Evolutionary conservation across 2,329 filamentous ascomycete species (phyloP).

Genomic region (Scopulariopsis brevicaulis): DNA sequence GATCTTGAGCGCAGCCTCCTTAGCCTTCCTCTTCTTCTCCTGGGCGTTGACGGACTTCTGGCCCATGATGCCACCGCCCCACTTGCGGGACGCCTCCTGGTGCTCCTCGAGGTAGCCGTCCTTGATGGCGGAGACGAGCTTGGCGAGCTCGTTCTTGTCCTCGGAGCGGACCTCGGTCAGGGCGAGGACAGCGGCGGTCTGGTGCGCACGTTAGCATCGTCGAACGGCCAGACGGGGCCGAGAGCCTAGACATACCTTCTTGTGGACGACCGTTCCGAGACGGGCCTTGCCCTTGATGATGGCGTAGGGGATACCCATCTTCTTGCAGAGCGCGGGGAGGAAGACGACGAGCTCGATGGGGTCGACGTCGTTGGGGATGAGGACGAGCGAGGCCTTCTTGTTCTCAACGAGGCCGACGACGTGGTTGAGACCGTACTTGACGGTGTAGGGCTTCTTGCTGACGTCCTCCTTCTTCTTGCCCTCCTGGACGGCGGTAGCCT

Average conservation of each 20-base stretch:
- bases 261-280: conserved; percentile 97
- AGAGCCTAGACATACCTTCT: conserved; percentile 58
- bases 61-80: conserved; percentile 99
- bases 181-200: conserved; percentile 93
- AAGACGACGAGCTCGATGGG: conserved; percentile 99
- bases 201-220: conserved; percentile 7
- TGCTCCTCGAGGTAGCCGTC: conserved; percentile 95
- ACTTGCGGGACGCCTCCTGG: conserved; percentile 82
- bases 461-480: conserved; percentile 99
- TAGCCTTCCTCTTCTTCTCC: conserved; percentile 85
- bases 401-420: conserved; percentile 95
- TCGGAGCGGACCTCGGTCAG: conserved; percentile 94
- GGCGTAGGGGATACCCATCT: conserved; percentile 99
- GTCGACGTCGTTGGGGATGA: conserved; percentile 99
- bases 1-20: conserved; percentile 95
- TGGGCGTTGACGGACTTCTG: conserved; percentile 74
- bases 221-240: not conserved
- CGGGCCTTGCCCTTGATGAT: conserved; percentile 99
- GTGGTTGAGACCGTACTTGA: conserved; percentile 99
- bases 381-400: conserved; percentile 98
- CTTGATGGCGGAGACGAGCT: conserved; percentile 94
- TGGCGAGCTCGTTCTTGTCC: conserved; percentile 97
- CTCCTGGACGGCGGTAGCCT: conserved; percentile 94
- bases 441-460: conserved; percentile 98
- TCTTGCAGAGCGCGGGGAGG: conserved; percentile 97